Evolutionary conservation across 2,329 filamentous ascomycete species (phyloP).

Genomic region (Neopestalotiopsis rosae): DNA sequence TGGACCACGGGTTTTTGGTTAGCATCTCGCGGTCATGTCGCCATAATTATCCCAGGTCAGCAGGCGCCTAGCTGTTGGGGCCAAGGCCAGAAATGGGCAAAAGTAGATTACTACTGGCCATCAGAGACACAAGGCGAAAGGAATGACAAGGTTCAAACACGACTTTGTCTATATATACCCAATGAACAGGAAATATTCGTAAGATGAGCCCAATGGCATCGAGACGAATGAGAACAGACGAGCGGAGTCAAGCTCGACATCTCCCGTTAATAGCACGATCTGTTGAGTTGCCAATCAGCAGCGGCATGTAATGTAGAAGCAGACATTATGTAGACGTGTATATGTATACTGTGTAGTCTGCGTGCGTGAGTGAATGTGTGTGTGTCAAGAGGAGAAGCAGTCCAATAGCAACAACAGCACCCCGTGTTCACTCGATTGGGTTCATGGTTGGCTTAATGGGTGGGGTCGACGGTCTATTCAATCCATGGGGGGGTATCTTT

Average conservation of each 20-base stretch:
- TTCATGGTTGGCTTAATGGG: background rate
- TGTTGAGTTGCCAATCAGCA: background rate
- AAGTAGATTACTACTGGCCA: background rate
- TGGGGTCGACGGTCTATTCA: background rate
- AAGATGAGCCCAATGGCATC: background rate
- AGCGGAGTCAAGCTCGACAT: background rate
- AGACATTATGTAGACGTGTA: background rate
- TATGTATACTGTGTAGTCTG: background rate
- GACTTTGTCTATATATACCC: background rate
- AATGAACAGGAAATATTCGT: background rate
- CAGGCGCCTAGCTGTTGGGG: constrained; percentile 8
- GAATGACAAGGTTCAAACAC: constrained; percentile 6
- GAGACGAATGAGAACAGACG: background rate
- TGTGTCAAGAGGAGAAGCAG: background rate
- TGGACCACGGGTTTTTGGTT: background rate
- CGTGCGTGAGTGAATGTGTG: background rate
- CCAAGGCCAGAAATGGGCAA: constrained; percentile 1
- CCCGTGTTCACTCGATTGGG: background rate
- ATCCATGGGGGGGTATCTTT: background rate
- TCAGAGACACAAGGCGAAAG: constrained; percentile 6
- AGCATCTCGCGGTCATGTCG: background rate
- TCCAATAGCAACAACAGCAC: background rate
- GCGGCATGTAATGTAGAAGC: background rate
- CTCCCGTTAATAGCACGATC: background rate
- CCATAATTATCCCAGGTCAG: constrained; percentile 14